These are phyloP conservation scores for Elsinoe ampelina DNA, from an alignment of 2,329 filamentous ascomycete species.

Conservation along the genomic window DNA sequence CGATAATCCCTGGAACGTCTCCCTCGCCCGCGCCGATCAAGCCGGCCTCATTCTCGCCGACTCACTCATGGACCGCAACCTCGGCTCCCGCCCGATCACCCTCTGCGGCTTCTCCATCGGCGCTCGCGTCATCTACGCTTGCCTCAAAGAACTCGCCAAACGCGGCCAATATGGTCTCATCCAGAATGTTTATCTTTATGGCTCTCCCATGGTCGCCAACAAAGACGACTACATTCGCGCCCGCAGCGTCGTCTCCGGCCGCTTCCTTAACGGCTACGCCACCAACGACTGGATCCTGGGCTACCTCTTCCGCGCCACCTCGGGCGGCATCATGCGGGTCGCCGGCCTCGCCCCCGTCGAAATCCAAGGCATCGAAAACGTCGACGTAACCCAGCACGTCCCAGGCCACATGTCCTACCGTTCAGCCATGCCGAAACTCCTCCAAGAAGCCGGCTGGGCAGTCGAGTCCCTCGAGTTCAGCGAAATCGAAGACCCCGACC, in stretches of 20 bases:
- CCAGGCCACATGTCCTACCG: conserved; percentile 94
- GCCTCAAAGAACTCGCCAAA: conserved; percentile 73
- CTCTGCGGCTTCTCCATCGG: conserved; percentile 92
- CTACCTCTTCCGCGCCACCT: conserved; percentile 90
- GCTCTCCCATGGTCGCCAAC: conserved; percentile 83
- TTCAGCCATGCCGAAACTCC: conserved; percentile 75
- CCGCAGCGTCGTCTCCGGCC: conserved; percentile 76
- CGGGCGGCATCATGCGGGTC: conserved; percentile 79
- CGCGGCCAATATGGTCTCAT: conserved; percentile 78
- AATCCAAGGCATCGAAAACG: conserved; percentile 75
- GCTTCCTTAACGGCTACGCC: conserved; percentile 90
- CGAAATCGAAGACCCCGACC: conserved; percentile 95
- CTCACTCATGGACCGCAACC: conserved; percentile 80
- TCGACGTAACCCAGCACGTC: conserved; percentile 76
- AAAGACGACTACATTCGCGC: conserved; percentile 79
- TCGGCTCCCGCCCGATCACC: conserved; percentile 84
- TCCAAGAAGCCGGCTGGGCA: conserved; percentile 81
- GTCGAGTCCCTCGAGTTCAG: conserved; percentile 89
- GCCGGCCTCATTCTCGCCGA: conserved; percentile 90
- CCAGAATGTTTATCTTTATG: conserved; percentile 93
- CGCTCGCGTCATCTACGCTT: conserved; percentile 84
- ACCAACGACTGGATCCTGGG: conserved; percentile 92
- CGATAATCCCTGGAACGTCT: conserved; percentile 98
- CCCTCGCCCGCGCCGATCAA: conserved; percentile 76
- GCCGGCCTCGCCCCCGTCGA: conserved; percentile 74